Conservation (phyloP, 2,329 filamentous ascomycete genomes). For the Trichophaea hybrida region DNA sequence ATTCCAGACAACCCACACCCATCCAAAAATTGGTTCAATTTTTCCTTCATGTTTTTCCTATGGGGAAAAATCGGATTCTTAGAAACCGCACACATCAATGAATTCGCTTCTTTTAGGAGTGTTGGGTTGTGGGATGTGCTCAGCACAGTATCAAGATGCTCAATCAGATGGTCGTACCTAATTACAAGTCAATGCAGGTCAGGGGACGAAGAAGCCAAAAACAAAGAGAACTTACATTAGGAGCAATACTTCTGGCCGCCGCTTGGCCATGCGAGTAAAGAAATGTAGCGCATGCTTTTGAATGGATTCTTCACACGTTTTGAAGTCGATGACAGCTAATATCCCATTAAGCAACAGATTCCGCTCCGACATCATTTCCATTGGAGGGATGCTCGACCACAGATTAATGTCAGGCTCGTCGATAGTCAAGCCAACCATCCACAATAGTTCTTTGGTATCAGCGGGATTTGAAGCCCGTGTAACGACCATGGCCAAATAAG, state of each 20-base stretch:
- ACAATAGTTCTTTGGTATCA: slow-evolving; percentile 49
- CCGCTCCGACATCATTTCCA: slow-evolving; percentile 42
- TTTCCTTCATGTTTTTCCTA: slow-evolving; percentile 37
- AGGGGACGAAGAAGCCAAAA: not conserved
- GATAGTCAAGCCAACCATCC: slow-evolving; percentile 43
- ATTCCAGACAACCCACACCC: slow-evolving; percentile 50
- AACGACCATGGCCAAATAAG: slow-evolving; percentile 47
- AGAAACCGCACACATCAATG: slow-evolving; percentile 45
- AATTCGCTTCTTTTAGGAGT: slow-evolving; percentile 47
- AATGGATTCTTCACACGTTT: slow-evolving; percentile 47
- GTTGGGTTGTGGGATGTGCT: slow-evolving; percentile 48
- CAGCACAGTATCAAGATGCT: slow-evolving; percentile 47
- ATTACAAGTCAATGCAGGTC: not conserved
- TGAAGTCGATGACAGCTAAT: slow-evolving; percentile 52
- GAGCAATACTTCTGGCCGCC: slow-evolving; percentile 43
- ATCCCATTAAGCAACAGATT: slow-evolving; percentile 49
- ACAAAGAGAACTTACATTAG: slow-evolving; percentile 36
- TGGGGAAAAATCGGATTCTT: slow-evolving; percentile 40
- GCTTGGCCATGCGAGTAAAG: slow-evolving; percentile 43
- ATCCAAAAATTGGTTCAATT: slow-evolving; percentile 41
- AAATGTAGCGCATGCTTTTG: slow-evolving; percentile 46
- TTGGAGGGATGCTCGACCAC: slow-evolving; percentile 29
- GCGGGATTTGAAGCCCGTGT: slow-evolving; percentile 43
- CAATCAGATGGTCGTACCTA: slow-evolving; percentile 38
- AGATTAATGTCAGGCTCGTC: slow-evolving; percentile 18